A percentile compares a stretch with the other conserved stretches of the same genome.
These are phyloP conservation scores for Pseudogymnoascus verrucosus DNA, from an alignment of 2,329 filamentous ascomycete genomes.

Conservation along the genomic window DNA sequence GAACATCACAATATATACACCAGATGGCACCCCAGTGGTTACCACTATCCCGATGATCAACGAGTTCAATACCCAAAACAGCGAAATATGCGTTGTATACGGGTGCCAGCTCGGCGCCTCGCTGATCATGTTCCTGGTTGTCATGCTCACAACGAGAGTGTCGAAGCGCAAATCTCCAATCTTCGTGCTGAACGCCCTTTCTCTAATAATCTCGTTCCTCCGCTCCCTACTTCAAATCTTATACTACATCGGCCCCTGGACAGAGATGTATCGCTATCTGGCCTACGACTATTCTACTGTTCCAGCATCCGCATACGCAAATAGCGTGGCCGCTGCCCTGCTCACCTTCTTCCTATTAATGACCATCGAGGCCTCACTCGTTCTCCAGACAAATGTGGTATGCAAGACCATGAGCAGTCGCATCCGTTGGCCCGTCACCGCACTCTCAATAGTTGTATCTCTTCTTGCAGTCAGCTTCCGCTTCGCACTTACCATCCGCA, in stretches of 20 bases:
- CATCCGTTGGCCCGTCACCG: slow-evolving; percentile 39
- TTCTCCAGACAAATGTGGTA: slow-evolving; percentile 56
- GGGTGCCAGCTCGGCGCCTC: slow-evolving; percentile 53
- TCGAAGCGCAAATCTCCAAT: slow-evolving; percentile 50
- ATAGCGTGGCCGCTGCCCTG: slow-evolving; percentile 40
- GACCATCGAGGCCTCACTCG: slow-evolving; percentile 49
- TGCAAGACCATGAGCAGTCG: slow-evolving; percentile 39
- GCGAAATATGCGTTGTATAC: slow-evolving; percentile 46
- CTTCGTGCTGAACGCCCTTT: slow-evolving; percentile 51
- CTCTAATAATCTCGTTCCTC: slow-evolving; percentile 46
- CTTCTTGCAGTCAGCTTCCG: slow-evolving; percentile 45
- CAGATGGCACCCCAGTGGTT: not conserved
- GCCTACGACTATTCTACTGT: slow-evolving; percentile 39
- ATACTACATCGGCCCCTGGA: slow-evolving; percentile 44
- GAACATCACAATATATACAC: not conserved
- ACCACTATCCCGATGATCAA: not conserved
- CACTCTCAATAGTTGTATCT: slow-evolving; percentile 40
- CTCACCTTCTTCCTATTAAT: slow-evolving; percentile 45
- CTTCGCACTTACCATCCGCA: slow-evolving; percentile 42
- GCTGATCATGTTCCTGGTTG: slow-evolving; percentile 46
- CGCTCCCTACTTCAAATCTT: slow-evolving; percentile 41
- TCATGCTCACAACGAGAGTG: slow-evolving; percentile 49
- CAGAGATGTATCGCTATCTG: slow-evolving; percentile 42
- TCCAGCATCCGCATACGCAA: slow-evolving; percentile 33
- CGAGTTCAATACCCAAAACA: slow-evolving; percentile 21